phyloP scores from a whole-genome alignment of 2,329 filamentous ascomycete species.

The Metarhizium album region DNA sequence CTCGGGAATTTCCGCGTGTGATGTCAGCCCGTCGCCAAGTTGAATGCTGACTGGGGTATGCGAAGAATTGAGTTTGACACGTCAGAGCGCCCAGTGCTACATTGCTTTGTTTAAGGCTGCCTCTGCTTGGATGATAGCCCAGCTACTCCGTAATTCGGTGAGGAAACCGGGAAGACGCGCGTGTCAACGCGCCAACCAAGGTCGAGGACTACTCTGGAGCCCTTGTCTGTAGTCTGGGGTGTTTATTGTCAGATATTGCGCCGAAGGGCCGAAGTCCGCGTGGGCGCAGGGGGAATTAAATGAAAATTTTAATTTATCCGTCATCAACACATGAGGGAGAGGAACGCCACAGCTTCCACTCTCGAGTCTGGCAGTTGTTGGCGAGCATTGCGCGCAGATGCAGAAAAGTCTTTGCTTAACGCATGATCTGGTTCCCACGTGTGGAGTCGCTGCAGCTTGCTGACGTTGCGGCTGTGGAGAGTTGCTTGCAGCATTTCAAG shows the following conservation, averaged over 20 bases:
- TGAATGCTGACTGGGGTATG: too few relatives aligned
- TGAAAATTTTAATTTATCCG: too few relatives aligned
- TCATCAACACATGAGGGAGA: too few relatives aligned
- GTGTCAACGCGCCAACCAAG: neutral
- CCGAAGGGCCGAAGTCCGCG: too few relatives aligned
- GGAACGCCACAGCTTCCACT: too few relatives aligned
- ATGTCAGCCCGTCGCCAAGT: too few relatives aligned
- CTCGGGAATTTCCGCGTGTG: too few relatives aligned
- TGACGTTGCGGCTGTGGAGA: too few relatives aligned
- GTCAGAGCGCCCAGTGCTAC: neutral
- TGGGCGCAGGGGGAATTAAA: too few relatives aligned
- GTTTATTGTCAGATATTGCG: neutral
- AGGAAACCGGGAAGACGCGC: conserved; percentile 1
- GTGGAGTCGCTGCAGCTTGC: neutral
- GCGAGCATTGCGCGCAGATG: neutral
- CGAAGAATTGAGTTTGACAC: neutral
- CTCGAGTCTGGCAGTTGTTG: too few relatives aligned
- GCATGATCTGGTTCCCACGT: neutral
- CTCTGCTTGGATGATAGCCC: neutral
- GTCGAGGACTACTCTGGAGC: too few relatives aligned
- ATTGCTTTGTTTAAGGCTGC: neutral
- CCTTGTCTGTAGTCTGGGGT: too few relatives aligned
- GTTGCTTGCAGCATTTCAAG: neutral
- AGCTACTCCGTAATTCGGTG: neutral
- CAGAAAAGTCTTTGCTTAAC: neutral